Evolutionary conservation across 805 yeast species (phyloP).

Genomic region (Metschnikowia picachoensis): DNA sequence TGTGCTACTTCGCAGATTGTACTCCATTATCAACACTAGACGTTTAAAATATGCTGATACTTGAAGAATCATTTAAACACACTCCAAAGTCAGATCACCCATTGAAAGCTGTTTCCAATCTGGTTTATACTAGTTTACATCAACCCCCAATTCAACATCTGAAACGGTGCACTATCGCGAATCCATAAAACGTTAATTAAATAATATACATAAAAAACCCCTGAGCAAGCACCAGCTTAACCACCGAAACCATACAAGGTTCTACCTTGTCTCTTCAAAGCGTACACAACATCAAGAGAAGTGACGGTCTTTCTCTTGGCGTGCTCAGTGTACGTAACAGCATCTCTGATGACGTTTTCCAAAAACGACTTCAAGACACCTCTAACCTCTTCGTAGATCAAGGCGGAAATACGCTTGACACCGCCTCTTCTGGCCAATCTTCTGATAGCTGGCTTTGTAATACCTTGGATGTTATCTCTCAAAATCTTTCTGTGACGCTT

Average conservation of each 20-base stretch:
- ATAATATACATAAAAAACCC: constrained; percentile 11
- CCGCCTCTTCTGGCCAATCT: constrained; percentile 99
- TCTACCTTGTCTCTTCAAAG: constrained; percentile 99
- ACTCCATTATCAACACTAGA: no score
- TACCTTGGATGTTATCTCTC: constrained; percentile 99
- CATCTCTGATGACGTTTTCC: constrained; percentile 97
- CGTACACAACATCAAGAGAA: constrained; percentile 97
- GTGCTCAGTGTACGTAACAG: constrained; percentile 99
- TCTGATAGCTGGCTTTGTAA: constrained; percentile 99
- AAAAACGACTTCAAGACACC: constrained; percentile 93
- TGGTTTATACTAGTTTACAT: no score
- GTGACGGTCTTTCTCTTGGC: constrained; percentile 99
- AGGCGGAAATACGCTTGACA: constrained; percentile 99
- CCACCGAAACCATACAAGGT: constrained; percentile 99
- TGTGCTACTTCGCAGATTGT: no score
- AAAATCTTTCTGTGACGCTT: constrained; percentile 99
- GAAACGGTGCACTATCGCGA: background rate
- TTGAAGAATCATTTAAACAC: no score
- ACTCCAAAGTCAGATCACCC: no score
- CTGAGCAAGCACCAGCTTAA: constrained; percentile 32
- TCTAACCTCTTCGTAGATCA: constrained; percentile 98
- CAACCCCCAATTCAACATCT: background rate
- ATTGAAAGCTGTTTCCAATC: no score
- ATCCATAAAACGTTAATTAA: constrained; percentile 10
- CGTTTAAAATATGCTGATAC: no score